These are phyloP conservation scores for Sphagnum tenellum DNA, from an alignment of 225 moss, liverwort and hornwort species.

Conservation along the genomic window DNA sequence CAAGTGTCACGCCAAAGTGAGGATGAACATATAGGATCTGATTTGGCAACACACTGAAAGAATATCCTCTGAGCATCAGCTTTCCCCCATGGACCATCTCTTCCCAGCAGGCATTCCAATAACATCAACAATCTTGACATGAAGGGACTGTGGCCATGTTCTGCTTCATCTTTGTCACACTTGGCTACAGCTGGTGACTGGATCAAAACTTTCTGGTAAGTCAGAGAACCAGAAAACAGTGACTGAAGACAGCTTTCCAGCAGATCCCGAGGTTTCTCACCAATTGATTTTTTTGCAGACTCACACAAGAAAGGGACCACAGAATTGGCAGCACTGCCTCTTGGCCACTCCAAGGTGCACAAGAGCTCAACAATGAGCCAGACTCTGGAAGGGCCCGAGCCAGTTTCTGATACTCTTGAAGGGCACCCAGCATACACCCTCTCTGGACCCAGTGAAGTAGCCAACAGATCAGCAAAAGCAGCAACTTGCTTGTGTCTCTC, in stretches of 20 bases:
- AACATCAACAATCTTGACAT: conserved; percentile 53
- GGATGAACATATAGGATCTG: conserved; percentile 23
- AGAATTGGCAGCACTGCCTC: conserved; percentile 44
- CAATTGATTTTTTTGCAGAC: conserved; percentile 21
- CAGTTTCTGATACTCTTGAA: conserved; percentile 10
- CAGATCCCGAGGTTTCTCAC: conserved; percentile 27
- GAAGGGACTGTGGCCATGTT: conserved; percentile 22
- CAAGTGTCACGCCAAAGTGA: conserved; percentile 41
- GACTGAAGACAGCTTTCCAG: conserved; percentile 45
- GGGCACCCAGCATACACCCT: conserved; percentile 42
- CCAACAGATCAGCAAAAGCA: conserved; percentile 58
- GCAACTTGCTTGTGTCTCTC: conserved; percentile 57
- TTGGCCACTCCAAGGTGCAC: conserved; percentile 81
- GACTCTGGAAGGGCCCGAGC: conserved; percentile 18
- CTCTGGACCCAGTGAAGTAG: conserved; percentile 46
- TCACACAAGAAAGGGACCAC: conserved; percentile 60
- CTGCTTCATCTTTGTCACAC: conserved; percentile 10
- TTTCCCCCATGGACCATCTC: conserved; percentile 54
- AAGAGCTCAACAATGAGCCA: conserved; percentile 91
- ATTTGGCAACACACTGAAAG: conserved; percentile 29
- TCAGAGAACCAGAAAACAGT: conserved; percentile 53
- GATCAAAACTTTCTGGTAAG: neutral
- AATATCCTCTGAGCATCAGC: conserved; percentile 57
- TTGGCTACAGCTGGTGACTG: conserved; percentile 4
- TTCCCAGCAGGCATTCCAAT: conserved; percentile 55